phyloP scores from a whole-genome alignment of 2,329 filamentous ascomycete genomes.

The Myriangium duriaei region DNA sequence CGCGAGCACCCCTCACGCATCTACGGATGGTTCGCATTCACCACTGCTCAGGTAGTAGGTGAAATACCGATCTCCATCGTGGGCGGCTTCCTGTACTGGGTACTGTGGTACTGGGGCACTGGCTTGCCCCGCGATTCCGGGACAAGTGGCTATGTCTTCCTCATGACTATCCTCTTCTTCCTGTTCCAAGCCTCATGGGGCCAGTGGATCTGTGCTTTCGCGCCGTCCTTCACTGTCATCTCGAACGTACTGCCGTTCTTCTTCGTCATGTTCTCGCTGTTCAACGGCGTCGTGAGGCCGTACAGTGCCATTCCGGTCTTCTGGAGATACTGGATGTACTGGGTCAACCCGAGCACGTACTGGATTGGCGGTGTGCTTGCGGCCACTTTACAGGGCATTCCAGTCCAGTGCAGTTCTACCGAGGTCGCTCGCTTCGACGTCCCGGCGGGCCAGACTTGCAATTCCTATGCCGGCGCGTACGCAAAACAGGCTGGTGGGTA shows the following conservation, averaged over 20 bases:
- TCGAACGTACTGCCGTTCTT: conserved; percentile 67
- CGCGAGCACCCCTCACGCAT: conserved; percentile 63
- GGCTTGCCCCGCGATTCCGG: conserved; percentile 54
- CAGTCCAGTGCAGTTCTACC: conserved; percentile 31
- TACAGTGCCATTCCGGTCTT: conserved; percentile 54
- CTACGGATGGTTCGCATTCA: conserved; percentile 67
- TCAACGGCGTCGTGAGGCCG: conserved; percentile 65
- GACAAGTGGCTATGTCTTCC: conserved; percentile 60
- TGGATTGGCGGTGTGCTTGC: conserved; percentile 60
- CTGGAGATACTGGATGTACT: conserved; percentile 64
- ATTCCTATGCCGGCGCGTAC: conserved; percentile 30
- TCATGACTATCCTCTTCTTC: conserved; percentile 69
- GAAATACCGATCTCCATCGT: conserved; percentile 62
- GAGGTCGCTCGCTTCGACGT: conserved; percentile 29
- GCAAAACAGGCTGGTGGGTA: conserved; percentile 34
- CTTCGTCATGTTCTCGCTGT: conserved; percentile 63
- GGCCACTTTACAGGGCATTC: conserved; percentile 43
- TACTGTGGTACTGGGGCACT: conserved; percentile 64
- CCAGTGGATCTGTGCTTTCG: conserved; percentile 75
- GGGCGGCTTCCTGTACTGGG: conserved; percentile 54
- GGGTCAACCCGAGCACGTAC: conserved; percentile 55
- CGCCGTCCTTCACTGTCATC: conserved; percentile 66
- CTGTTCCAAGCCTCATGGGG: conserved; percentile 65
- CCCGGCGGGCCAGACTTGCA: conserved; percentile 25
- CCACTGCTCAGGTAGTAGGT: conserved; percentile 57